Base-by-base conservation (phyloP, 2,329 filamentous ascomycete genomes). In the Colletotrichum tabaci region DNA sequence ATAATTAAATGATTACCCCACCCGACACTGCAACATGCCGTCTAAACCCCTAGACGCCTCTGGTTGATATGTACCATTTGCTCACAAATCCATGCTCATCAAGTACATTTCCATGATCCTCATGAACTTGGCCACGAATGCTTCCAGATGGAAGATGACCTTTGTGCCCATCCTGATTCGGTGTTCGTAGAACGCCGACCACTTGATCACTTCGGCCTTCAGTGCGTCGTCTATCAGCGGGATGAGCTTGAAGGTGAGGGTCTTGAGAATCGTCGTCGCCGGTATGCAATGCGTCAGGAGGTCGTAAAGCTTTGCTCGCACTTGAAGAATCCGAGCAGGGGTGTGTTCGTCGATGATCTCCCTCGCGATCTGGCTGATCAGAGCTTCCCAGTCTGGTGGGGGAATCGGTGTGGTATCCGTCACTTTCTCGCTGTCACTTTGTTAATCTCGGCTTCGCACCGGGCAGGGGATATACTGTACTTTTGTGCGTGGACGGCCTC, bases 121-220 rank as follows among this genome's bases (percentile, higher is more conserved):
- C 96, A 99, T 98, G 81, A 98, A 98, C 85, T 98, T 98, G 69
- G 96, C 96, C 70, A 99, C 96, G 82, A 99, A 99, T 4, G 96
- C 96, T 83, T 99, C 97, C 4, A 99, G 86, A 79, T 99, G 97
- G 83, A 99, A 99, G 74, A 99, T 98, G 70, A 97, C 93, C 87
- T 99, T 99, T 71, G 89, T 95, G 62, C 96, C 96, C 76, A 93
- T 93, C 80, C 94, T 94, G 83, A 98, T 94, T 73, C 96, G 90
- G 82, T 99, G 96, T 82, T 99, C 97, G 81, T 97, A 99, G 79
- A 98, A 98, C 0, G 96, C 95, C 5, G 94, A 94, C 96, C 96
- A 99, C 79, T 93, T 94, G 75, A 99, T 93, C 5, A 99, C 92
- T 68, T 99, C 96, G 2, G 93, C 90, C 82, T 98, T 98, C 61